Evolutionary conservation across 129 eudicot species (phyloP).

Genomic region (Dittrichia graveolens): DNA sequence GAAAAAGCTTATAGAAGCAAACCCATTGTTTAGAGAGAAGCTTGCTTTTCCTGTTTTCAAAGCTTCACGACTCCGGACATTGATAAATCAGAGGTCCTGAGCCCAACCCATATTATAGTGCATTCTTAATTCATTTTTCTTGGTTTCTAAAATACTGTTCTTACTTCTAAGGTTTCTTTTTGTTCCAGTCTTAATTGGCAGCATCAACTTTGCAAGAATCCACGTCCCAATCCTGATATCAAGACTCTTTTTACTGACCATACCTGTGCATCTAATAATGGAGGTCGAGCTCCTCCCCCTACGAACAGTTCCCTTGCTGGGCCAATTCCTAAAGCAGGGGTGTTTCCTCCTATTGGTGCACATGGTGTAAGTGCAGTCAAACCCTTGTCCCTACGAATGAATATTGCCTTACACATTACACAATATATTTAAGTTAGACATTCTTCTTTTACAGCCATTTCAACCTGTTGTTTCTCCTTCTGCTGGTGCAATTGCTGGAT

Average conservation of each 20-base stretch:
- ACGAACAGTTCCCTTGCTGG: slow-evolving; percentile 59
- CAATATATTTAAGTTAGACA: background rate
- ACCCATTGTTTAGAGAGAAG: slow-evolving; percentile 86
- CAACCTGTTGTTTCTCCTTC: slow-evolving; percentile 87
- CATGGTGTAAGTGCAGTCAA: slow-evolving; percentile 66
- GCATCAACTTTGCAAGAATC: slow-evolving; percentile 94
- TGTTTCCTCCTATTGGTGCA: slow-evolving; percentile 76
- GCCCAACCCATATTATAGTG: slow-evolving; percentile 13
- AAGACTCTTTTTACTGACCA: slow-evolving; percentile 84
- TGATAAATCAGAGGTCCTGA: slow-evolving; percentile 79
- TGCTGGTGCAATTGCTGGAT: slow-evolving; percentile 76
- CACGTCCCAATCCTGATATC: slow-evolving; percentile 88
- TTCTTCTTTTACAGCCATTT: slow-evolving; percentile 55
- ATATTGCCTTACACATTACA: slow-evolving; percentile 3
- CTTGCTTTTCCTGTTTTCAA: slow-evolving; percentile 69
- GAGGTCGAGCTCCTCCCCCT: slow-evolving; percentile 72
- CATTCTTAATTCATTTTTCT: slow-evolving; percentile 5
- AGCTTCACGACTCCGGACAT: slow-evolving; percentile 75
- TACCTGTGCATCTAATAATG: slow-evolving; percentile 72
- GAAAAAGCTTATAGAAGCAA: slow-evolving; percentile 86
- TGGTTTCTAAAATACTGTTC: no score
- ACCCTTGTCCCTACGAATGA: background rate
- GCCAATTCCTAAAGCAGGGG: slow-evolving; percentile 77
- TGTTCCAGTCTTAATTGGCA: slow-evolving; percentile 87
- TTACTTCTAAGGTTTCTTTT: no score